Evolutionary conservation across 257 asterid species (phyloP).

Genomic region (Thymus mandschuricus): DNA sequence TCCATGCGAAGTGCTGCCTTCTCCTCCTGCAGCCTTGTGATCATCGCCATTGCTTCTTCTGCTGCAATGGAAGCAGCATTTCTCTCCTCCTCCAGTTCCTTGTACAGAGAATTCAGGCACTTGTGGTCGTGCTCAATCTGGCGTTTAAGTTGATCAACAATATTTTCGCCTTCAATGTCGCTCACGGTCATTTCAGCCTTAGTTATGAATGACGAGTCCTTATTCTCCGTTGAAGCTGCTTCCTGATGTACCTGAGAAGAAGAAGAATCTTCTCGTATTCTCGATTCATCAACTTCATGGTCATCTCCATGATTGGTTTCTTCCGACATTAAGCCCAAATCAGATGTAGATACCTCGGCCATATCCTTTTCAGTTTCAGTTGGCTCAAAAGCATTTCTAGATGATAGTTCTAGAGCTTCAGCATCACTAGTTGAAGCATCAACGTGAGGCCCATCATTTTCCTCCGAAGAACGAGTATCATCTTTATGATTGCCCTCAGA

Average conservation of each 20-base stretch:
- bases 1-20: slow-evolving; percentile 95
- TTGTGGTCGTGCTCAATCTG: slow-evolving; percentile 59
- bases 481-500: slow-evolving; percentile 32
- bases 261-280: slow-evolving; percentile 36
- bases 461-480: slow-evolving; percentile 31
- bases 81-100: slow-evolving; percentile 89
- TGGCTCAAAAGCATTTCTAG: slow-evolving; percentile 29
- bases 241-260: slow-evolving; percentile 36
- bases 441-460: slow-evolving; percentile 21
- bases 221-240: slow-evolving; percentile 39
- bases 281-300: slow-evolving; percentile 28
- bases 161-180: slow-evolving; percentile 63
- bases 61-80: slow-evolving; percentile 83
- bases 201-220: slow-evolving; percentile 42
- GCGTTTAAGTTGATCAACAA: slow-evolving; percentile 50
- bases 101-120: slow-evolving; percentile 56
- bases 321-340: slow-evolving; percentile 12
- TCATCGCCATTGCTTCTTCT: slow-evolving; percentile 92
- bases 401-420: slow-evolving; percentile 30
- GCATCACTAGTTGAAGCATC: slow-evolving; percentile 24
- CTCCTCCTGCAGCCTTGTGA: slow-evolving; percentile 92
- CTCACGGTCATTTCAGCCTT: slow-evolving; percentile 41
- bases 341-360: slow-evolving; percentile 32
- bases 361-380: slow-evolving; percentile 35
- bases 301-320: slow-evolving; percentile 22